These are phyloP conservation scores for Raphidocelis subcapitata DNA, from an alignment of 139 green algal genomes.

Conservation along the genomic window DNA sequence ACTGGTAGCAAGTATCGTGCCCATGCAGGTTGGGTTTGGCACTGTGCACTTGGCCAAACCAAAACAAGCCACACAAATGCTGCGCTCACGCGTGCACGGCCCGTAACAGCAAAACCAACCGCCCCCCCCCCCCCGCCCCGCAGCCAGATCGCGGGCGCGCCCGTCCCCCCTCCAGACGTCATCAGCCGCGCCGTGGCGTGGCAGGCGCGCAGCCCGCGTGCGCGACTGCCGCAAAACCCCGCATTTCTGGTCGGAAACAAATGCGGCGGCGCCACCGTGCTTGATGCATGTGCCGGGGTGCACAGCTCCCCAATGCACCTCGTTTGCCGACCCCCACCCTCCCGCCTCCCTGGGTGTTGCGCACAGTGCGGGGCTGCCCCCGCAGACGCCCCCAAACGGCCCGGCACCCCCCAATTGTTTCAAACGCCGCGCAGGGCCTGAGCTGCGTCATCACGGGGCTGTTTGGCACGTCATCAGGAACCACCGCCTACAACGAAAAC, in stretches of 20 bases:
- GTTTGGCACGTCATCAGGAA: slow-evolving; percentile 56
- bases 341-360: slow-evolving; percentile 7
- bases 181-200: slow-evolving; percentile 52
- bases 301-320: not conserved
- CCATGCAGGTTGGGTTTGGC: too few relatives aligned
- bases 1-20: too few relatives aligned
- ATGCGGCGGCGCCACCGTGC: not conserved
- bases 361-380: not conserved
- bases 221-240: not conserved
- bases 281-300: not conserved
- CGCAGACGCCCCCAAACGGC: too few relatives aligned
- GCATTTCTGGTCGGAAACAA: not conserved
- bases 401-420: too few relatives aligned
- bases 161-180: slow-evolving; percentile 50
- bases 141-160: slow-evolving; percentile 42
- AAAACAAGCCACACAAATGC: too few relatives aligned
- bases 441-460: slow-evolving; percentile 47
- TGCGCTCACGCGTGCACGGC: too few relatives aligned
- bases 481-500: slow-evolving; percentile 67
- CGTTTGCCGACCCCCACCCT: slow-evolving; percentile 1
- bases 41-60: too few relatives aligned
- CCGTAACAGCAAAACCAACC: too few relatives aligned
- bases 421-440: slow-evolving; percentile 39
- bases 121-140: too few relatives aligned
- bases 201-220: not conserved